Conservation (phyloP, 257 asterid species). For the Ajuga chamaepitys region DNA sequence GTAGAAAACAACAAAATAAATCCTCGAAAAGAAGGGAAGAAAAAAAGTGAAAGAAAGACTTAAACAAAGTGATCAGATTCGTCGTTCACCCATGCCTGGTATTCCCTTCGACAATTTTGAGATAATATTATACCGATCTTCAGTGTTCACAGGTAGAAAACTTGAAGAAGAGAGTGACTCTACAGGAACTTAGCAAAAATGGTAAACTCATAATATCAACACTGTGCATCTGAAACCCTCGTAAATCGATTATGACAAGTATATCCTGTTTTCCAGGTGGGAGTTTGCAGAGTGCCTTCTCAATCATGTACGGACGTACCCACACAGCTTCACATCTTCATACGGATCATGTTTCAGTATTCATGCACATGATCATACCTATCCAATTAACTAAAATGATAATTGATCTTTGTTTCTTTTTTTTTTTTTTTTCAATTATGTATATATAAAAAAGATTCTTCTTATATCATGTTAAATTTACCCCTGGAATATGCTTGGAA, state of each 20-base stretch:
- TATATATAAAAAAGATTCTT: no score
- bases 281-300: conserved; percentile 63
- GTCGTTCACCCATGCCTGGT: no score
- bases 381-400: background rate
- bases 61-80: no score
- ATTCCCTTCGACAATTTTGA: no score
- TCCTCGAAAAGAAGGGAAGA: no score
- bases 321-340: conserved; percentile 74
- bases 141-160: no score
- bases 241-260: conserved; percentile 56
- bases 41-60: no score
- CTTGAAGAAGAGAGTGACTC: no score
- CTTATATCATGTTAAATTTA: conserved; percentile 16
- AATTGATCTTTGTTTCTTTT: no score
- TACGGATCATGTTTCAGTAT: conserved; percentile 32
- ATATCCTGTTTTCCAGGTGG: conserved; percentile 60
- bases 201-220: conserved; percentile 60
- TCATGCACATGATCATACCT: background rate
- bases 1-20: no score
- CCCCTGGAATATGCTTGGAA: conserved; percentile 70
- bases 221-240: conserved; percentile 50
- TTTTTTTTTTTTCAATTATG: no score
- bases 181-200: conserved; percentile 45
- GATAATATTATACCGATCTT: no score
- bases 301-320: conserved; percentile 56